phyloP scores from a whole-genome alignment of 257 asterid species.

The Coffea eugenioides region DNA sequence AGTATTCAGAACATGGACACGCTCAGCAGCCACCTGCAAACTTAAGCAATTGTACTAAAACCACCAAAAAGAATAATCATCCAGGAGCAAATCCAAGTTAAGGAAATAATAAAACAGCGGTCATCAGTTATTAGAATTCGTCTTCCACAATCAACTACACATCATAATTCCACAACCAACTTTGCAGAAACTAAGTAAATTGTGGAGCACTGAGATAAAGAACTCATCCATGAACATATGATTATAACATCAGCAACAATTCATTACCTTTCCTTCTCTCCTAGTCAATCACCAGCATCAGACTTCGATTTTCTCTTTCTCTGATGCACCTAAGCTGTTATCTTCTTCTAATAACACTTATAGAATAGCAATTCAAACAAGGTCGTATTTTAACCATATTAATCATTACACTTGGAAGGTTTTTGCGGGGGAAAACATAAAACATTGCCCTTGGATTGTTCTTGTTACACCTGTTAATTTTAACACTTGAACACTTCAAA shows the following conservation, averaged over 20 bases:
- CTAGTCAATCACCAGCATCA: neutral
- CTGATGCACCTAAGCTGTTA: neutral
- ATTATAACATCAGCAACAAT: neutral
- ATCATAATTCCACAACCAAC: neutral
- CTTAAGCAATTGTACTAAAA: conserved; percentile 16
- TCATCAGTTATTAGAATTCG: neutral
- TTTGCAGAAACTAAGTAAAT: neutral
- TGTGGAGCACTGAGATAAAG: neutral
- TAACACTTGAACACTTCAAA: neutral
- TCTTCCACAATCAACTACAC: neutral
- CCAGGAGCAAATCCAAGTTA: neutral
- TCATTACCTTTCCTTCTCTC: neutral
- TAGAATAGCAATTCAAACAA: neutral
- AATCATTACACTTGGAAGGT: neutral
- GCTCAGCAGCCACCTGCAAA: conserved; percentile 79
- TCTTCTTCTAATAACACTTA: too few species aligned
- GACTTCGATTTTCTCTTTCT: too few species aligned
- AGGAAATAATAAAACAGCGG: neutral
- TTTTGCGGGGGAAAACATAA: neutral
- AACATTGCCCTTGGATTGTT: neutral
- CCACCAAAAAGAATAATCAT: neutral
- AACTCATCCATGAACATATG: neutral
- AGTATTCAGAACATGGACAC: conserved; percentile 69
- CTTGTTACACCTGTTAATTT: neutral
- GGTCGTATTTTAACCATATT: neutral